Evolutionary conservation across 2,329 filamentous ascomycete genomes (phyloP).

Genomic region (Aspergillus jensenii): DNA sequence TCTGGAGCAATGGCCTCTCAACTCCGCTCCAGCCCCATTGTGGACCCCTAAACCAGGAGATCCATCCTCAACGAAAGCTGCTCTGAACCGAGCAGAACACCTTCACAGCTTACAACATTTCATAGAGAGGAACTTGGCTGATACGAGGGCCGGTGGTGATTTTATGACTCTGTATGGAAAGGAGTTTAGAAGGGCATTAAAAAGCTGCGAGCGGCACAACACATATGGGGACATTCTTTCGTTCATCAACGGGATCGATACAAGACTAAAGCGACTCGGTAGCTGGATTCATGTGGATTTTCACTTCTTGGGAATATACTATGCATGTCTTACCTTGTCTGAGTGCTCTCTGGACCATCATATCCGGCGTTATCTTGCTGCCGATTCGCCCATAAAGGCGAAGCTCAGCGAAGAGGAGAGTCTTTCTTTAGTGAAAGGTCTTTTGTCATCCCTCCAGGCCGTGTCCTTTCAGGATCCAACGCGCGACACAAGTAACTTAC

Average conservation of each 20-base stretch:
- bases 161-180: constrained; percentile 11
- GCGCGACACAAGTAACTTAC: constrained; percentile 22
- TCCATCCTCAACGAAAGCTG: neutral
- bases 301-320: constrained; percentile 28
- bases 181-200: constrained; percentile 15
- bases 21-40: constrained; percentile 18
- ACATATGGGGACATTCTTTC: constrained; percentile 33
- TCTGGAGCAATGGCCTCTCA: constrained; percentile 21
- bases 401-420: constrained; percentile 5
- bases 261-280: constrained; percentile 24
- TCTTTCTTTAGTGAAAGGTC: constrained; percentile 22
- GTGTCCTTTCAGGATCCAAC: constrained; percentile 20
- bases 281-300: constrained; percentile 13
- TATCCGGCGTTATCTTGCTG: constrained; percentile 19
- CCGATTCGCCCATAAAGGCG: neutral
- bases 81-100: constrained; percentile 1
- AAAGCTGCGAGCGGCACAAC: constrained; percentile 22
- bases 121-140: constrained; percentile 26
- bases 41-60: constrained; percentile 16
- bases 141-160: constrained; percentile 5
- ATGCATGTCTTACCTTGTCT: constrained; percentile 32
- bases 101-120: constrained; percentile 21
- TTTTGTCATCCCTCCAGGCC: constrained; percentile 22
- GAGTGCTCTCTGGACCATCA: constrained; percentile 29
- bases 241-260: constrained; percentile 29